Evolutionary conservation across 2,329 filamentous ascomycete genomes (phyloP).

Genomic region (Didymella segeticola): DNA sequence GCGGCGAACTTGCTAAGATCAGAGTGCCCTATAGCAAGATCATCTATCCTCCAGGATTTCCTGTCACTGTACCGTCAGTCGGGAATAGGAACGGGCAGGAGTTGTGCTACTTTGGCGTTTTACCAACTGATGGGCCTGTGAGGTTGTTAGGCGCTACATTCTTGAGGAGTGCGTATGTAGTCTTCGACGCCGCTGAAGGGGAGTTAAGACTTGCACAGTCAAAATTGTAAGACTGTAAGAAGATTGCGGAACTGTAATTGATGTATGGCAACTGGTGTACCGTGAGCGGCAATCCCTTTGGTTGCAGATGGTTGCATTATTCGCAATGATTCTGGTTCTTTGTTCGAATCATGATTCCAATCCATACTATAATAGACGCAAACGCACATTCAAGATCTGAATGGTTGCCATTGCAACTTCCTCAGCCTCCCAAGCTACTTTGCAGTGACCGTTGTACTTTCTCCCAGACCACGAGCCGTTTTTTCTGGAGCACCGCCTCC

Average conservation of each 20-base stretch:
- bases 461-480: background rate
- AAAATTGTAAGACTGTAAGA: background rate
- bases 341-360: background rate
- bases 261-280: too few relatives aligned
- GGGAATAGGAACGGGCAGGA: constrained; percentile 9
- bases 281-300: background rate
- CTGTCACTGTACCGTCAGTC: constrained; percentile 16
- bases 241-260: background rate
- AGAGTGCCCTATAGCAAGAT: constrained; percentile 19
- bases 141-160: constrained; percentile 18
- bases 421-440: too few relatives aligned
- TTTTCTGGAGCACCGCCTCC: background rate
- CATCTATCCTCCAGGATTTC: constrained; percentile 20
- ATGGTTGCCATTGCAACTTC: background rate
- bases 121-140: constrained; percentile 30
- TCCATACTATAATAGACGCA: background rate
- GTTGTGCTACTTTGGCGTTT: constrained; percentile 36
- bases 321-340: background rate
- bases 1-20: background rate
- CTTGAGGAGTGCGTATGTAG: constrained; percentile 20
- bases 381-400: background rate
- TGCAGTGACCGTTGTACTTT: background rate
- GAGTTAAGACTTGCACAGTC: constrained; percentile 16
- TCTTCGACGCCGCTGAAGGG: constrained; percentile 17
- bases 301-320: background rate